Percentiles rank a stretch among this genome's conserved stretches.
phyloP scores from a whole-genome alignment of 2,329 filamentous ascomycete genomes.

The Phialophora expanda region DNA sequence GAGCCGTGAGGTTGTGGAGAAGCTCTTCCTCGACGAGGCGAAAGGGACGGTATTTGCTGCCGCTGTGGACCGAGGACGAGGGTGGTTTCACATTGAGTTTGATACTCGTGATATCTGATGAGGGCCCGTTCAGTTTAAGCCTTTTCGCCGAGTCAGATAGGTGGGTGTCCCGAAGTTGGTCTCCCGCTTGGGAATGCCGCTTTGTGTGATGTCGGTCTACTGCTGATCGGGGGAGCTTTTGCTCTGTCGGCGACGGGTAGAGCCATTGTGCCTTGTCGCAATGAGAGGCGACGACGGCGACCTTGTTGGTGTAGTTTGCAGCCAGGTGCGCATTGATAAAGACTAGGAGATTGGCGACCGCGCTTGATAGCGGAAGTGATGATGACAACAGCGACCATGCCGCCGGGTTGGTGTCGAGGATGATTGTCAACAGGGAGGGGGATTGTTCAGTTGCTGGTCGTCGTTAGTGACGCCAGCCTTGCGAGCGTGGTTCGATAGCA shows the following conservation, averaged over 20 bases:
- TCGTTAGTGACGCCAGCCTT: slow-evolving; percentile 1
- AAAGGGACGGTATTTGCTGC: slow-evolving; percentile 95
- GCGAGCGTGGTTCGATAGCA: slow-evolving; percentile 3
- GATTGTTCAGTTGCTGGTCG: slow-evolving; percentile 54
- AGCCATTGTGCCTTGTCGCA: slow-evolving; percentile 85
- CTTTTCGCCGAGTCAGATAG: slow-evolving; percentile 36
- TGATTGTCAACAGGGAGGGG: slow-evolving; percentile 84
- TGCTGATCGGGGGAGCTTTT: slow-evolving; percentile 23
- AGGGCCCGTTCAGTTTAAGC: slow-evolving; percentile 29
- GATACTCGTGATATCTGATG: slow-evolving; percentile 32
- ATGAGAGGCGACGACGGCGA: slow-evolving; percentile 89
- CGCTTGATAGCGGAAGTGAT: slow-evolving; percentile 78
- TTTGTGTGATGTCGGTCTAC: slow-evolving; percentile 30
- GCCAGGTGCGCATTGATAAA: slow-evolving; percentile 97
- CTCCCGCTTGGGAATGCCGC: slow-evolving; percentile 18
- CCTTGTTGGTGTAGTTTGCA: slow-evolving; percentile 90
- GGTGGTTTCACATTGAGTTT: slow-evolving; percentile 23
- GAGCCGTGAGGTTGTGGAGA: slow-evolving; percentile 71
- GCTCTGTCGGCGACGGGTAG: slow-evolving; percentile 66
- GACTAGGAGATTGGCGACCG: slow-evolving; percentile 86
- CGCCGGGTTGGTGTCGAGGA: slow-evolving; percentile 95
- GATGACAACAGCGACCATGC: slow-evolving; percentile 82
- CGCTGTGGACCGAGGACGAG: slow-evolving; percentile 47
- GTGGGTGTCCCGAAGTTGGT: slow-evolving; percentile 10
- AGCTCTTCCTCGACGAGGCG: slow-evolving; percentile 83